These are phyloP conservation scores for Teratosphaeria nubilosa DNA, from an alignment of 2,329 filamentous ascomycete genomes.

Conservation along the genomic window DNA sequence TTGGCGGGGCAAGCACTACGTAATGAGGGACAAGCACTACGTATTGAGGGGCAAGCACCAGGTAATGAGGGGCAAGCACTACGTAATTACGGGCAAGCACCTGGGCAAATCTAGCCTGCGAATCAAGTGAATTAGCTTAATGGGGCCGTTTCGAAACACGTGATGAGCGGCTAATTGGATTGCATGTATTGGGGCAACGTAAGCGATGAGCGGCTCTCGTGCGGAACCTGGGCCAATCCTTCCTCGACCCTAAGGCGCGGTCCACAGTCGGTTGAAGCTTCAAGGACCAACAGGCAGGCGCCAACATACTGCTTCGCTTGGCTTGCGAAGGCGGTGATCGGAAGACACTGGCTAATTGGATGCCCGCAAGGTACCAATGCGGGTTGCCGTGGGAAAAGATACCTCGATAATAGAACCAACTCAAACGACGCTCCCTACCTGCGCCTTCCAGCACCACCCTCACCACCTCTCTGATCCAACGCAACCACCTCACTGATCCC, in stretches of 20 bases:
- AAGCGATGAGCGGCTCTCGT: neutral
- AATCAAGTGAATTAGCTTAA: too few relatives aligned
- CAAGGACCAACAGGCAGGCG: too few relatives aligned
- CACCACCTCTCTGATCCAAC: slow-evolving; percentile 9
- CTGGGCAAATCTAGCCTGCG: too few relatives aligned
- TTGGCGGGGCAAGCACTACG: neutral
- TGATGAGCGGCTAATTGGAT: neutral
- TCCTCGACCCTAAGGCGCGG: too few relatives aligned
- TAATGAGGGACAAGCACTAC: neutral
- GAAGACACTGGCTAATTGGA: too few relatives aligned
- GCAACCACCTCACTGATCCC: slow-evolving; percentile 68
- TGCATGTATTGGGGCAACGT: neutral
- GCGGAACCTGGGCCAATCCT: too few relatives aligned
- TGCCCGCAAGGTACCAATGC: too few relatives aligned
- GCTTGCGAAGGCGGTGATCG: too few relatives aligned
- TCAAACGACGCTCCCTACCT: neutral
- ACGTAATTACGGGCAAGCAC: too few relatives aligned
- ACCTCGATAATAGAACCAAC: neutral
- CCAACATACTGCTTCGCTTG: too few relatives aligned
- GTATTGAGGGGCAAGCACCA: too few relatives aligned
- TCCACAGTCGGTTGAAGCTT: too few relatives aligned
- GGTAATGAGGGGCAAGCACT: neutral
- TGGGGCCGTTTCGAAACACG: neutral
- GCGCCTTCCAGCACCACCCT: slow-evolving; percentile 3
- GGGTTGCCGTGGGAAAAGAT: neutral